A percentile compares a stretch with the other conserved stretches of the same genome.
These are phyloP conservation scores for Saccharomyces hybrid DNA, from an alignment of 1,139 yeast species.

Conservation along the genomic window DNA sequence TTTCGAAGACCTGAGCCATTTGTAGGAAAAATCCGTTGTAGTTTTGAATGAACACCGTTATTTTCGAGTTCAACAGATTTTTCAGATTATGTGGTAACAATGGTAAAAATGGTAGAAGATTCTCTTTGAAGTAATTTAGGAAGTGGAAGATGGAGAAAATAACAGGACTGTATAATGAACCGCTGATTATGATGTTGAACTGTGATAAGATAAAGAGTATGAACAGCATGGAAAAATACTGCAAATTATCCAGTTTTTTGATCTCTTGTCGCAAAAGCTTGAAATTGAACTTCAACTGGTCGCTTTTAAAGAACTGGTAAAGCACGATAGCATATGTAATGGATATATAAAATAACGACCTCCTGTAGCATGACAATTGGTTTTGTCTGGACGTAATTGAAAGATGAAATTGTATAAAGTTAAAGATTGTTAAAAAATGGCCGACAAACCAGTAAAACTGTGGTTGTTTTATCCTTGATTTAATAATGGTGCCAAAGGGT, in stretches of 20 bases:
- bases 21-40: conserved; percentile 22
- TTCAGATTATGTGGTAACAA: conserved; percentile 14
- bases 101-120: conserved; percentile 32
- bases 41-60: conserved; percentile 19
- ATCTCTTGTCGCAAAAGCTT: conserved; percentile 15
- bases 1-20: conserved; percentile 27
- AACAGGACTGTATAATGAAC: conserved; percentile 45
- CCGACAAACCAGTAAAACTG: conserved; percentile 32
- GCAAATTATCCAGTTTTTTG: conserved; percentile 25
- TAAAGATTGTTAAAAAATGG: conserved; percentile 26
- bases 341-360: conserved; percentile 20
- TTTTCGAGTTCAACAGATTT: conserved; percentile 13
- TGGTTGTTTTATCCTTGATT: conserved; percentile 26
- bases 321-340: conserved; percentile 30
- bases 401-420: conserved; percentile 23
- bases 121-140: conserved; percentile 40
- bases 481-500: conserved; percentile 19
- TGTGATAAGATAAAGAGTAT: conserved; percentile 15
- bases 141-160: conserved; percentile 55
- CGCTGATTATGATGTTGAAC: conserved; percentile 26
- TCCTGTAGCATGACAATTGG: conserved; percentile 11
- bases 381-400: conserved; percentile 22
- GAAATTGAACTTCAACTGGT: conserved; percentile 17
- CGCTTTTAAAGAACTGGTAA: conserved; percentile 29
- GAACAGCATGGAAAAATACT: conserved; percentile 24